phyloP scores from a whole-genome alignment of 371 early-diverging fungal genomes.

The Saksenaea oblongispora region DNA sequence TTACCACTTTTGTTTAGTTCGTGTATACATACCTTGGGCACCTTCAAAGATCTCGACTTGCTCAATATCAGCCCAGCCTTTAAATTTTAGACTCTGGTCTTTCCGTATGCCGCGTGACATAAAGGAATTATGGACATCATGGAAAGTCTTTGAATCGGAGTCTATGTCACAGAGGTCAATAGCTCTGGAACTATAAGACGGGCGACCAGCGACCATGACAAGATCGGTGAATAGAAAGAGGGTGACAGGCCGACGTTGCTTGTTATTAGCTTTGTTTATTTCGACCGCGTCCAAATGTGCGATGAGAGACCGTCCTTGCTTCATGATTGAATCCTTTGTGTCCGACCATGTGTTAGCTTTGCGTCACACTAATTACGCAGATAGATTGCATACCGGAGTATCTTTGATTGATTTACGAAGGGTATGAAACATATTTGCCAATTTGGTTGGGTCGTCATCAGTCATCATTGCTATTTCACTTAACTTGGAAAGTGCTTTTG shows the following conservation, averaged over 20 bases:
- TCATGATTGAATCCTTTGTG: constrained; percentile 40
- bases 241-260: constrained; percentile 37
- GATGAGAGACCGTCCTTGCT: constrained; percentile 38
- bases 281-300: constrained; percentile 46
- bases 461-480: constrained; percentile 44
- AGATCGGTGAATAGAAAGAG: constrained; percentile 46
- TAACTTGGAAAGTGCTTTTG: constrained; percentile 31
- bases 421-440: constrained; percentile 41
- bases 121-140: constrained; percentile 2
- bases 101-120: constrained; percentile 12
- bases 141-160: constrained; percentile 8
- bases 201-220: constrained; percentile 42
- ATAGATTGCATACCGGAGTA: constrained; percentile 33
- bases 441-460: constrained; percentile 44
- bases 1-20: background rate
- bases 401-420: constrained; percentile 41
- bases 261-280: constrained; percentile 30
- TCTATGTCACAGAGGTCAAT: constrained; percentile 27
- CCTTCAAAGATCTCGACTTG: constrained; percentile 46
- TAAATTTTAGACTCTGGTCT: constrained; percentile 38
- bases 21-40: constrained; percentile 29
- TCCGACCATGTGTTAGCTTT: constrained; percentile 8
- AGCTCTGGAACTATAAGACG: constrained; percentile 27
- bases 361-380: background rate
- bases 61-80: constrained; percentile 50